Evolutionary conservation across 768 basidiomycete species (phyloP).

Genomic region (Mycena latifolia): DNA sequence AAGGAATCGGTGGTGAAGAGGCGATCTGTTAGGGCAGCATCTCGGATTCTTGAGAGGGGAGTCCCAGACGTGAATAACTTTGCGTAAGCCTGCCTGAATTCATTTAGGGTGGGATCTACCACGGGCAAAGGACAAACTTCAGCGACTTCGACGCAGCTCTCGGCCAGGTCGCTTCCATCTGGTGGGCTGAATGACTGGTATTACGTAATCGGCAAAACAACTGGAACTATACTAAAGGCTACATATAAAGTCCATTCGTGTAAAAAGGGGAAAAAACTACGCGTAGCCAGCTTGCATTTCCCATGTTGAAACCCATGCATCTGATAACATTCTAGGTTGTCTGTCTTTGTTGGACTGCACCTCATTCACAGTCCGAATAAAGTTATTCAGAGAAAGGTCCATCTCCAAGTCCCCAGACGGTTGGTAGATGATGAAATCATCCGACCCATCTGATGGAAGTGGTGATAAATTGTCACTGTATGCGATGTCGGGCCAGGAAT

Average conservation of each 20-base stretch:
- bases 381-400: slow-evolving; percentile 28
- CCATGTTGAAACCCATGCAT: slow-evolving; percentile 20
- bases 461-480: slow-evolving; percentile 24
- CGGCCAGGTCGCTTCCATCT: slow-evolving; percentile 21
- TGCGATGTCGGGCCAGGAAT: slow-evolving; percentile 60
- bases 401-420: slow-evolving; percentile 27
- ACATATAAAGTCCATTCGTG: too few species aligned
- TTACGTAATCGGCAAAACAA: too few species aligned
- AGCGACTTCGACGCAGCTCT: slow-evolving; percentile 27
- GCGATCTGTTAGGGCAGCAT: slow-evolving; percentile 72
- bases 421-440: slow-evolving; percentile 31
- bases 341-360: background rate
- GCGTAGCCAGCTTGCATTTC: background rate
- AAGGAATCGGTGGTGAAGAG: slow-evolving; percentile 60
- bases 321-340: background rate
- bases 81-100: slow-evolving; percentile 55
- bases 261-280: slow-evolving; percentile 1
- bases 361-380: slow-evolving; percentile 26
- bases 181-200: too few species aligned
- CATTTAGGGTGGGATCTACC: slow-evolving; percentile 4
- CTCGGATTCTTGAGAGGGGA: slow-evolving; percentile 74
- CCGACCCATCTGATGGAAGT: slow-evolving; percentile 13
- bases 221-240: too few species aligned
- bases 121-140: slow-evolving; percentile 29
- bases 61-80: slow-evolving; percentile 64